Percentiles rank a stretch among this genome's conserved stretches.
These are phyloP conservation scores for Mentha longifolia DNA, from an alignment of 257 asterid species.

Conservation along the genomic window DNA sequence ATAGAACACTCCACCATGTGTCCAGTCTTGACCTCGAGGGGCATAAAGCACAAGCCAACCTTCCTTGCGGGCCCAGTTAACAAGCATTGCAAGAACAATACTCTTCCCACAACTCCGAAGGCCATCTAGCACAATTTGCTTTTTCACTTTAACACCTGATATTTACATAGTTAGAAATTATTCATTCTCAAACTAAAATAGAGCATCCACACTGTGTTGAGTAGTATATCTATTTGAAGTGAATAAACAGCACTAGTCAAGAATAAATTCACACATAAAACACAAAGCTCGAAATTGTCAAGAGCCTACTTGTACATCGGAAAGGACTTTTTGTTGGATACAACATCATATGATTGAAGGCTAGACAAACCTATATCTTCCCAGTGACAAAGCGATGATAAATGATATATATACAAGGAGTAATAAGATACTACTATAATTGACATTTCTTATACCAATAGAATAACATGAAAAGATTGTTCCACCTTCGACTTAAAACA, in stretches of 20 bases:
- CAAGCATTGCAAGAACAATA: constrained; percentile 92
- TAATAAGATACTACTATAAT: background rate
- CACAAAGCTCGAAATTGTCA: constrained; percentile 18
- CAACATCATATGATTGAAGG: constrained; percentile 6
- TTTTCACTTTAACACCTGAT: constrained; percentile 72
- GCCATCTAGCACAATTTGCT: constrained; percentile 84
- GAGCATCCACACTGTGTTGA: constrained; percentile 2
- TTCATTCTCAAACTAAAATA: constrained; percentile 22
- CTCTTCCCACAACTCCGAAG: constrained; percentile 92
- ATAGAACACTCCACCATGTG: constrained; percentile 88
- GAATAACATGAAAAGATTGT: background rate
- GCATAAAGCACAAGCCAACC: constrained; percentile 97
- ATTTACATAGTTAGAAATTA: constrained; percentile 30
- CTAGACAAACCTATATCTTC: background rate
- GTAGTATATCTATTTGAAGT: constrained; percentile 19
- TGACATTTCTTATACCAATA: background rate
- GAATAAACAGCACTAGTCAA: background rate
- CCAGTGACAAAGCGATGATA: constrained; percentile 5
- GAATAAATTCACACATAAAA: constrained; percentile 10
- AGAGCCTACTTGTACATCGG: background rate
- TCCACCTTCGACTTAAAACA: constrained; percentile 3
- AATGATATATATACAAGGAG: background rate
- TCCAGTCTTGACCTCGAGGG: constrained; percentile 89
- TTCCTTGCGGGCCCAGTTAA: constrained; percentile 94
- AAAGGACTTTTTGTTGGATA: constrained; percentile 1